phyloP scores from a whole-genome alignment of 2,329 filamentous ascomycete species.

The Epichloe festucae region DNA sequence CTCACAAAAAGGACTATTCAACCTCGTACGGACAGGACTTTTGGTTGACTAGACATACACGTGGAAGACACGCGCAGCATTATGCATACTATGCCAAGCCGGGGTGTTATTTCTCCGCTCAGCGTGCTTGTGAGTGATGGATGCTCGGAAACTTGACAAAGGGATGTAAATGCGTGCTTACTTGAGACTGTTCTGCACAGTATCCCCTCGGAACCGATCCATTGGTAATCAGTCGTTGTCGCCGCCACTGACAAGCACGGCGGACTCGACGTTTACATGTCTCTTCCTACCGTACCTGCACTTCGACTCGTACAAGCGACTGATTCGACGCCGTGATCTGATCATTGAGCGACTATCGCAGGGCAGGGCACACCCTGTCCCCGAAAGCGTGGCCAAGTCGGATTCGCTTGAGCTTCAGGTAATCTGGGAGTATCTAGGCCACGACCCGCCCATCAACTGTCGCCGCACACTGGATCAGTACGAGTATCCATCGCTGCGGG shows the following conservation, averaged over 20 bases:
- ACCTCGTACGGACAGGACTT: constrained; percentile 32
- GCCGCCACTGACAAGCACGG: constrained; percentile 9
- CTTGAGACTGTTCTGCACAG: constrained; percentile 11
- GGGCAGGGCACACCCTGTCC: constrained; percentile 42
- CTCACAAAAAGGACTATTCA: constrained; percentile 23
- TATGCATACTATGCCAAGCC: constrained; percentile 37
- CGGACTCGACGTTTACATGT: constrained; percentile 28
- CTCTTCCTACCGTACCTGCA: constrained; percentile 48
- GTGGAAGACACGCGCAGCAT: constrained; percentile 34
- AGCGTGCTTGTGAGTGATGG: constrained; percentile 18
- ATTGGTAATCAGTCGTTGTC: constrained; percentile 17
- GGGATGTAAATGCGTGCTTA: no score
- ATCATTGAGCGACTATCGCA: constrained; percentile 39
- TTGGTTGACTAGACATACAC: constrained; percentile 35
- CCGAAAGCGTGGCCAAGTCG: constrained; percentile 37
- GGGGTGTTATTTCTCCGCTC: constrained; percentile 32
- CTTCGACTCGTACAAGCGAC: constrained; percentile 48
- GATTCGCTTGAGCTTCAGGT: constrained; percentile 45
- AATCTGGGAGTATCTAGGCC: constrained; percentile 49
- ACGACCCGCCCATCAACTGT: constrained; percentile 48
- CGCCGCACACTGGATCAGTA: constrained; percentile 51
- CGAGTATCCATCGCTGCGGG: constrained; percentile 46
- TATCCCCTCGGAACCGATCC: constrained; percentile 23
- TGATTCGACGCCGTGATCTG: constrained; percentile 42
- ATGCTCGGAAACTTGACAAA: neutral